Base-by-base conservation (phyloP, 805 yeast genomes). In the Kazachstania africana region DNA sequence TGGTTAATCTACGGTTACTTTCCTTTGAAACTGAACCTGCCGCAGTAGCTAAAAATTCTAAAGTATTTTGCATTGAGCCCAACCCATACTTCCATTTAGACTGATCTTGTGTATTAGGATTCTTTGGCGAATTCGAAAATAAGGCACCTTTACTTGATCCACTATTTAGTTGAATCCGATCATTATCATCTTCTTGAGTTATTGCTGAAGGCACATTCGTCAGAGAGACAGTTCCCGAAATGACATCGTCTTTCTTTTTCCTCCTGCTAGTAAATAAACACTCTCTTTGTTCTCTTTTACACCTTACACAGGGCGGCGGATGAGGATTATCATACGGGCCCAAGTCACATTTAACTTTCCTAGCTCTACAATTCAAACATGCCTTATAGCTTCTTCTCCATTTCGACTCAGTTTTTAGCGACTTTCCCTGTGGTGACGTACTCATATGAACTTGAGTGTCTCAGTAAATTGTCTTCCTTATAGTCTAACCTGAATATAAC, bases 261-360 rank as follows among this genome's bases (percentile, higher is more conserved):
- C 28, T 20, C 21, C 29, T 37, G n/a, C 23, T 27, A 3, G 39
- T 32, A 22, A 39, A 39, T 17, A 34, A 19, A 56, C 97, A 87
- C 43, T 78, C 84, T 42, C 71, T 72, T 12, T 93, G 63, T 48
- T 87, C 95, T 27, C 96, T 65, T 37, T 68, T 66, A 47, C 97
- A 87, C 30, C 96, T 60, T 2, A 72, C 76, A 63, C 97, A 87
- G 3, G 93, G 91, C 3, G 93, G 91, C 4, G 72, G 74, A 27
- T 65, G 63, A 0, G 94, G 94, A 37, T 67, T 66, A 30, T 74
- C 78, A 6, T 75, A 70, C 8, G 76, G 72, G 2, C 94, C 95
- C 42, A 87, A 58, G 49, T 84, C 94, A 60, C 97, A 87, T 46
- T 75, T 75, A 26, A 83, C 82, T 47, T 87, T 88, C 26, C 94